Percentiles rank a stretch among this genome's conserved stretches.
Evolutionary conservation across 495 filamentous ascomycete species (phyloP).

Genomic region (Umbilicaria muhlenbergii): DNA sequence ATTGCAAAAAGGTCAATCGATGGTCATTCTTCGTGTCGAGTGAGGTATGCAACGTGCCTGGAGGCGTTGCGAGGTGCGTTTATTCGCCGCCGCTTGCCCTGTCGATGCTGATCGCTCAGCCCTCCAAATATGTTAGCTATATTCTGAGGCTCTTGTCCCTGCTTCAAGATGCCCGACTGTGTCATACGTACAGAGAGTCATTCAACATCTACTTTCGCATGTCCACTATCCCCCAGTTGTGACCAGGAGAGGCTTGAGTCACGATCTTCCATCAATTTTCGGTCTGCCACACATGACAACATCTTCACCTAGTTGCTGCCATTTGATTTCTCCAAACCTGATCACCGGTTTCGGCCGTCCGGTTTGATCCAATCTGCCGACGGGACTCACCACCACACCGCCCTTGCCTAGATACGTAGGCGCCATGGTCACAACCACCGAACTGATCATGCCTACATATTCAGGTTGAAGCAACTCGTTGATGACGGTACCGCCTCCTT

Average conservation of each 20-base stretch:
- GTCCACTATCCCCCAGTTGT: no score
- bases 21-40: constrained; percentile 33
- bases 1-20: constrained; percentile 16
- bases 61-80: constrained; percentile 25
- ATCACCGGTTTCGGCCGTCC: constrained; percentile 38
- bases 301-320: constrained; percentile 53
- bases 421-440: constrained; percentile 70
- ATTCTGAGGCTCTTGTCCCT: no score
- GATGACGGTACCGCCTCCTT: constrained; percentile 68
- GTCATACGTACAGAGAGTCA: no score
- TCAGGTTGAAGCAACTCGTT: constrained; percentile 50
- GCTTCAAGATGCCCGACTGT: no score
- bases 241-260: no score
- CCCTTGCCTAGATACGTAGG: constrained; percentile 70
- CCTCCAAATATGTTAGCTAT: constrained; percentile 20
- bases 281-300: constrained; percentile 59
- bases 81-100: neutral
- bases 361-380: constrained; percentile 29
- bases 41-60: constrained; percentile 30
- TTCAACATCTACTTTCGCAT: no score
- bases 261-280: no score
- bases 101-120: constrained; percentile 9
- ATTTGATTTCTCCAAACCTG: constrained; percentile 49
- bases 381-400: constrained; percentile 56
- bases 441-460: constrained; percentile 48